These are phyloP conservation scores for Rubia balearica DNA, from an alignment of 305 asterid genomes.

Conservation along the genomic window DNA sequence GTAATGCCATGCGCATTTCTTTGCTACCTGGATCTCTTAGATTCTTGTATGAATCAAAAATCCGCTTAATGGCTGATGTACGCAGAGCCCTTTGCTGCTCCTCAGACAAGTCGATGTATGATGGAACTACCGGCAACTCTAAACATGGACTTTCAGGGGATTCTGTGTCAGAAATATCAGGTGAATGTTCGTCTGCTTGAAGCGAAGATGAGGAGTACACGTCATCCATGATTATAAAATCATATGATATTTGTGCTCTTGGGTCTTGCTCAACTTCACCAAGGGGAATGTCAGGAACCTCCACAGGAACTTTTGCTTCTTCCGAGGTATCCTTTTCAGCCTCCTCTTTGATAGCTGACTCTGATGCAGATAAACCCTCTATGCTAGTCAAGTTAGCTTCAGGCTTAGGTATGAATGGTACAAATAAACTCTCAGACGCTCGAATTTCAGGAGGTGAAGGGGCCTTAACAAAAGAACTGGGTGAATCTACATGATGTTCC, in stretches of 20 bases:
- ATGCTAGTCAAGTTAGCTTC: conserved; percentile 31
- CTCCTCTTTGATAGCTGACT: conserved; percentile 34
- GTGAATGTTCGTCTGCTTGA: conserved; percentile 57
- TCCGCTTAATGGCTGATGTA: conserved; percentile 61
- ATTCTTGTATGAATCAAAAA: conserved; percentile 58
- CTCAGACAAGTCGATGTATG: conserved; percentile 50
- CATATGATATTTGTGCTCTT: conserved; percentile 31
- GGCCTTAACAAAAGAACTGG: conserved; percentile 32
- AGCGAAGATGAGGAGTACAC: conserved; percentile 68
- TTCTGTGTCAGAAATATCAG: conserved; percentile 41
- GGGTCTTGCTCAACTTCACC: conserved; percentile 42
- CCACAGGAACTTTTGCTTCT: conserved; percentile 34
- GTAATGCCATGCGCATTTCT: conserved; percentile 75
- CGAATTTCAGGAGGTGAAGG: conserved; percentile 29
- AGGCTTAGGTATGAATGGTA: conserved; percentile 34
- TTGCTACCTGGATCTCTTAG: conserved; percentile 47
- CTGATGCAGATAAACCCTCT: conserved; percentile 32
- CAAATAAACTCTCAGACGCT: conserved; percentile 35
- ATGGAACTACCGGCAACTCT: conserved; percentile 59
- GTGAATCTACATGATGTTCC: conserved; percentile 43
- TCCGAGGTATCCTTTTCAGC: conserved; percentile 35
- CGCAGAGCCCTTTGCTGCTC: conserved; percentile 48
- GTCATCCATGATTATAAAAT: conserved; percentile 43
- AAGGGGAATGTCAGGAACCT: conserved; percentile 32
- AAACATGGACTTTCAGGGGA: conserved; percentile 41